Conservation (phyloP, 495 filamentous ascomycete genomes). For the Opeltia flavorubescens region DNA sequence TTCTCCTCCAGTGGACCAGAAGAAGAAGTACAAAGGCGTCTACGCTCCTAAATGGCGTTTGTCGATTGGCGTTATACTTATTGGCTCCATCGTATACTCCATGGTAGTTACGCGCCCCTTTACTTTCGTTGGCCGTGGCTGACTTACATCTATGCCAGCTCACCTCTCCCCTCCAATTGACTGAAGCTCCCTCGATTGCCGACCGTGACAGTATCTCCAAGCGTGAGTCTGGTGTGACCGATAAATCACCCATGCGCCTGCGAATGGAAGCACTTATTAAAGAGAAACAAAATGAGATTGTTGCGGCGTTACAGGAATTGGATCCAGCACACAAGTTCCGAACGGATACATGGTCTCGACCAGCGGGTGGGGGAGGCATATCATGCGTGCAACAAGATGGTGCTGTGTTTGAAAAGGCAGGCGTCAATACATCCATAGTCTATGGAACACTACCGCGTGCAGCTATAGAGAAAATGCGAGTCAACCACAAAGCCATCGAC, state of each 20-base stretch:
- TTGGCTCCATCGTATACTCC: conserved; percentile 48
- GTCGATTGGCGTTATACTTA: conserved; percentile 46
- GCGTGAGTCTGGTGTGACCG: conserved; percentile 46
- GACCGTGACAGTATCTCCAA: conserved; percentile 55
- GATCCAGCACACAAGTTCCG: conserved; percentile 68
- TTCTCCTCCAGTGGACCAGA: neutral
- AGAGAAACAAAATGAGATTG: conserved; percentile 75
- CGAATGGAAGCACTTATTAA: conserved; percentile 96
- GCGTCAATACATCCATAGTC: conserved; percentile 87
- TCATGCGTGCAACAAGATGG: conserved; percentile 92
- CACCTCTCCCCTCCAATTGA: conserved; percentile 31
- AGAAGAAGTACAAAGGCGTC: conserved; percentile 20
- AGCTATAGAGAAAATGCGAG: conserved; percentile 86
- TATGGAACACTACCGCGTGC: conserved; percentile 82
- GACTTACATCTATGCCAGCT: conserved; percentile 23
- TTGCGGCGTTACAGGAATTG: conserved; percentile 61
- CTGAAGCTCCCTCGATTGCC: conserved; percentile 50
- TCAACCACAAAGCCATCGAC: conserved; percentile 82
- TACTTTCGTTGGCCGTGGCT: conserved; percentile 1
- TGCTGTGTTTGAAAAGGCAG: conserved; percentile 95
- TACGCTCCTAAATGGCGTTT: conserved; percentile 41
- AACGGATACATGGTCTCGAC: conserved; percentile 75
- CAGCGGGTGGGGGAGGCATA: conserved; percentile 71
- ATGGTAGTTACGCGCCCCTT: conserved; percentile 34
- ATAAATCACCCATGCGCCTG: conserved; percentile 80